Percentiles rank a stretch among this genome's conserved stretches.
Evolutionary conservation across 78 protist species (phyloP).

Genomic region (Protostelium mycophagum): DNA sequence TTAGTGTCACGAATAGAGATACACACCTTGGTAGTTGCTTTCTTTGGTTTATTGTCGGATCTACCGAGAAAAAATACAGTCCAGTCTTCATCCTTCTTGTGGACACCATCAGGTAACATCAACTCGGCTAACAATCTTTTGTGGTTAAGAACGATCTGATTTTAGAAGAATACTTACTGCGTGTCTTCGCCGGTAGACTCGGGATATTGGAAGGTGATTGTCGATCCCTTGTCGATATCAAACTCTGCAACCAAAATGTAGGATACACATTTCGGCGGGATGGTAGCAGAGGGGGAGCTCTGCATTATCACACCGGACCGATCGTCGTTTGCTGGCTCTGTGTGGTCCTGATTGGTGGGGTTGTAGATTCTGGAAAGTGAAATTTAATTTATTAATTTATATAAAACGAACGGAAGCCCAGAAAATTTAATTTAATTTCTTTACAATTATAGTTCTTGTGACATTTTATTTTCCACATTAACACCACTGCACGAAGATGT

Average conservation of each 20-base stretch:
- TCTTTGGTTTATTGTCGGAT: conserved; percentile 33
- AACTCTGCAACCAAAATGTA: conserved; percentile 78
- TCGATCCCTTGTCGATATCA: conserved; percentile 72
- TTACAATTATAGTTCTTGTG: too few relatives aligned
- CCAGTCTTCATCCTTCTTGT: conserved; percentile 79
- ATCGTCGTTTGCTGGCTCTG: too few relatives aligned
- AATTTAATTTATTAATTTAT: too few relatives aligned
- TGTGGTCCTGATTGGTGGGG: too few relatives aligned
- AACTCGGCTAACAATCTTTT: conserved; percentile 70
- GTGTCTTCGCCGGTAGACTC: conserved; percentile 43
- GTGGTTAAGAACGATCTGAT: not conserved
- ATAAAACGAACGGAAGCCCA: too few relatives aligned
- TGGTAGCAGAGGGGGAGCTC: not conserved
- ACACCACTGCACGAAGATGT: too few relatives aligned
- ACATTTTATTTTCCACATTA: too few relatives aligned
- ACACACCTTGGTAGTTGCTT: not conserved
- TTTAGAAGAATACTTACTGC: not conserved
- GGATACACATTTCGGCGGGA: conserved; percentile 26
- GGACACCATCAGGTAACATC: conserved; percentile 88
- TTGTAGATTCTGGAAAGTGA: too few relatives aligned
- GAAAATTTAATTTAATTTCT: too few relatives aligned
- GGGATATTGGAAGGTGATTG: conserved; percentile 70
- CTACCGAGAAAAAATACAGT: conserved; percentile 75
- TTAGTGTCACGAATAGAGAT: too few relatives aligned
- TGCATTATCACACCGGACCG: too few relatives aligned